A percentile compares a stretch with the other conserved stretches of the same genome.
phyloP scores from a whole-genome alignment of 495 filamentous ascomycete genomes.

The Penicillium desertorum region DNA sequence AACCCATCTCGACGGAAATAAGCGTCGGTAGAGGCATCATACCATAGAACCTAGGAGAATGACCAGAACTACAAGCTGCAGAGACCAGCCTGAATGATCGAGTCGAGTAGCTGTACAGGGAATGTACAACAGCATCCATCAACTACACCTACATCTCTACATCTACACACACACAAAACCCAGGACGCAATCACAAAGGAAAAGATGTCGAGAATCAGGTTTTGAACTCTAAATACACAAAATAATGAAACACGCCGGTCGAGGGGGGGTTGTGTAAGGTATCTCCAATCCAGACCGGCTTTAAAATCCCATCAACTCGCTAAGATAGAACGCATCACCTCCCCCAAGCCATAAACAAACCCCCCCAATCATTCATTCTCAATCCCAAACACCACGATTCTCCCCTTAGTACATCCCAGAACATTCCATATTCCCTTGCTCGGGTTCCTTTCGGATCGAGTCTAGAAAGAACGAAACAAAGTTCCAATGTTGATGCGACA shows the following conservation, averaged over 20 bases:
- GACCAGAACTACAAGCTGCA: background rate
- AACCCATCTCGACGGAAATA: background rate
- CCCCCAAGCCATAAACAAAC: background rate
- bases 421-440: slow-evolving; percentile 8
- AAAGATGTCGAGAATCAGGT: slow-evolving; percentile 24
- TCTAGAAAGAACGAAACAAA: slow-evolving; percentile 8
- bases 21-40: background rate
- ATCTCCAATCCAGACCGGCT: slow-evolving; percentile 30
- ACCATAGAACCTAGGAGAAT: background rate
- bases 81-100: background rate
- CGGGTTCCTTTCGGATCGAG: slow-evolving; percentile 13
- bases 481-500: background rate
- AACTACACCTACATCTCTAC: background rate
- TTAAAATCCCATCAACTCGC: slow-evolving; percentile 34
- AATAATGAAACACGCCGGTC: slow-evolving; percentile 48
- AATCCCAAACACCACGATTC: background rate
- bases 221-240: slow-evolving; percentile 52
- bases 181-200: slow-evolving; percentile 19
- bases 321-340: slow-evolving; percentile 21
- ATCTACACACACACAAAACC: background rate
- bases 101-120: background rate
- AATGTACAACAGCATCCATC: background rate
- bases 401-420: background rate
- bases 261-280: slow-evolving; percentile 22
- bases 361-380: background rate